phyloP scores from a whole-genome alignment of 306 rosid species.

The Abrus pulchellus region DNA sequence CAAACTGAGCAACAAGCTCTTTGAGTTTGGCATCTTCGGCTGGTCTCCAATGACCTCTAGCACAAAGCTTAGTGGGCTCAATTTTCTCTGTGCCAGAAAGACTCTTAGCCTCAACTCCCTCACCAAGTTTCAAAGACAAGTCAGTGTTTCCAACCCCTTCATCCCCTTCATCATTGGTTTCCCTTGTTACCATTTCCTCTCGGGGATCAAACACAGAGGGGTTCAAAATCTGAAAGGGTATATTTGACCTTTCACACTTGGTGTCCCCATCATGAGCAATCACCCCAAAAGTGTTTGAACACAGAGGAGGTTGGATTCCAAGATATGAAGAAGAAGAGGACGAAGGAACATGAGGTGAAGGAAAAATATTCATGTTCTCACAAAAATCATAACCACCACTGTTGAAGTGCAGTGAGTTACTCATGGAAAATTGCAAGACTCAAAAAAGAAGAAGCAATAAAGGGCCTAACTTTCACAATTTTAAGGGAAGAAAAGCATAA shows the following conservation, averaged over 20 bases:
- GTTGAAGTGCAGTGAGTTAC: constrained; percentile 40
- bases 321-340: constrained; percentile 26
- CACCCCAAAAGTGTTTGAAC: constrained; percentile 8
- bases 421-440: constrained; percentile 41
- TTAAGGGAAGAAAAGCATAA: not conserved
- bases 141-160: constrained; percentile 34
- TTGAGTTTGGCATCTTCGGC: constrained; percentile 78
- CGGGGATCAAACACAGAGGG: constrained; percentile 20
- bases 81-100: constrained; percentile 13
- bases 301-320: constrained; percentile 18
- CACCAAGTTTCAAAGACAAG: constrained; percentile 47
- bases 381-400: constrained; percentile 26
- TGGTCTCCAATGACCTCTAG: constrained; percentile 89
- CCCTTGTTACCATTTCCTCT: constrained; percentile 15
- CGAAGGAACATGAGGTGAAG: constrained; percentile 30
- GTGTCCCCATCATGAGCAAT: constrained; percentile 16
- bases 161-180: not conserved
- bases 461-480: constrained; percentile 15
- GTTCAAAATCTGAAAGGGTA: constrained; percentile 48
- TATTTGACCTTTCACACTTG: constrained; percentile 27
- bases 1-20: constrained; percentile 73
- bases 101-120: constrained; percentile 42
- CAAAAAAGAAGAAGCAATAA: not conserved
- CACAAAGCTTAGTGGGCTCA: constrained; percentile 57
- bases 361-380: constrained; percentile 38